phyloP scores from a whole-genome alignment of 371 early-diverging fungal genomes.

The Basidiobolus meristosporus region DNA sequence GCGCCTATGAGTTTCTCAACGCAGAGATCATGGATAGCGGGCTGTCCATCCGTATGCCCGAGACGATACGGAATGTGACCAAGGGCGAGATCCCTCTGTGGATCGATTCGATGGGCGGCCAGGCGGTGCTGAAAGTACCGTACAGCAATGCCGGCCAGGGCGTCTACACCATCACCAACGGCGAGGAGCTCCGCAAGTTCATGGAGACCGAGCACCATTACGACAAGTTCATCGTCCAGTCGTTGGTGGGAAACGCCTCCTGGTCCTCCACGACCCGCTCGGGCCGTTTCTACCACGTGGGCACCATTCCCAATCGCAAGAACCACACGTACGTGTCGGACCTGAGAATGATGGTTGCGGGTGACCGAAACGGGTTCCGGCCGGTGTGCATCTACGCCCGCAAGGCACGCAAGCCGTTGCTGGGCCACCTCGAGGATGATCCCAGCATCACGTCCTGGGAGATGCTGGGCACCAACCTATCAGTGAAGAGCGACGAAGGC shows the following conservation, averaged over 20 bases:
- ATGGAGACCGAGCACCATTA: slow-evolving; percentile 71
- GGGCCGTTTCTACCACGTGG: slow-evolving; percentile 78
- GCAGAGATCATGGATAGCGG: slow-evolving; percentile 53
- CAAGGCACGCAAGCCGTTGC: slow-evolving; percentile 57
- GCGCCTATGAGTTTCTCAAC: slow-evolving; percentile 82
- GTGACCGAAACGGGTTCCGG: slow-evolving; percentile 55
- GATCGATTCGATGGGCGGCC: slow-evolving; percentile 76
- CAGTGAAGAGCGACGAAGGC: slow-evolving; percentile 53
- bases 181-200: slow-evolving; percentile 53
- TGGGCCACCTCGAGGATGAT: slow-evolving; percentile 40
- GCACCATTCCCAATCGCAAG: slow-evolving; percentile 81
- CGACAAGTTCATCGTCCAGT: slow-evolving; percentile 88
- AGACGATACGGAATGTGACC: slow-evolving; percentile 77
- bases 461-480: slow-evolving; percentile 85
- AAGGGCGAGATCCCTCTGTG: slow-evolving; percentile 73
- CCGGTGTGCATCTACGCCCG: slow-evolving; percentile 81
- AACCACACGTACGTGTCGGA: slow-evolving; percentile 73
- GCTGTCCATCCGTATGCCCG: slow-evolving; percentile 61
- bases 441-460: slow-evolving; percentile 64
- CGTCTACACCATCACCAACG: slow-evolving; percentile 80
- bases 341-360: slow-evolving; percentile 80
- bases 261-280: slow-evolving; percentile 68
- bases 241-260: slow-evolving; percentile 81
- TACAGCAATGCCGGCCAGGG: slow-evolving; percentile 90
- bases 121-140: slow-evolving; percentile 82